These are phyloP conservation scores for Metschnikowia anglica DNA, from an alignment of 805 yeast species.

Conservation along the genomic window DNA sequence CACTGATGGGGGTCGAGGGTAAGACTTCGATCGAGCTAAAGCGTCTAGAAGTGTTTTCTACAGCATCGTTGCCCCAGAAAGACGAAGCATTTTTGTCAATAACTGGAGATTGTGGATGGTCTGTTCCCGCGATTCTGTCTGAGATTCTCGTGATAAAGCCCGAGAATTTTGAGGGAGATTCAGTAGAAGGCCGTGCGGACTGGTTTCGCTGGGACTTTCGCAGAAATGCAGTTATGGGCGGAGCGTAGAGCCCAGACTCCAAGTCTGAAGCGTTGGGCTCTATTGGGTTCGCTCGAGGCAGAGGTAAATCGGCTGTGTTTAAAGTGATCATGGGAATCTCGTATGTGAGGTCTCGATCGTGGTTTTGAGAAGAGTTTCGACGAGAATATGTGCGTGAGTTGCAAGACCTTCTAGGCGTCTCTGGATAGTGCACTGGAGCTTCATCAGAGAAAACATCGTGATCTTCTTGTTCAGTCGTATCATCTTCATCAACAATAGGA, in stretches of 20 bases:
- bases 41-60: constrained; percentile 4
- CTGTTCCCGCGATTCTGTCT: constrained; percentile 18
- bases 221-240: constrained; percentile 6
- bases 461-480: neutral
- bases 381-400: constrained; percentile 4
- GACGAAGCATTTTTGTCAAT: constrained; percentile 9
- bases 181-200: constrained; percentile 5
- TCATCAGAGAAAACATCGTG: neutral
- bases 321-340: constrained; percentile 21
- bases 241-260: constrained; percentile 11
- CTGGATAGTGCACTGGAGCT: constrained; percentile 3
- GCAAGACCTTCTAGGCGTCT: neutral
- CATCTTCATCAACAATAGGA: constrained; percentile 1
- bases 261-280: constrained; percentile 4
- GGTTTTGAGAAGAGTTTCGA: neutral
- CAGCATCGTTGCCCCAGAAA: constrained; percentile 8
- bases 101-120: constrained; percentile 16
- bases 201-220: constrained; percentile 7
- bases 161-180: constrained; percentile 16
- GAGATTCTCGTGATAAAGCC: constrained; percentile 16
- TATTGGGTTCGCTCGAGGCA: neutral
- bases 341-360: constrained; percentile 12
- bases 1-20: constrained; percentile 2
- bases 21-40: neutral
- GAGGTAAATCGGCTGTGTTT: constrained; percentile 4